Evolutionary conservation across 805 yeast genomes (phyloP).

Genomic region (Hyphopichia homilentoma): DNA sequence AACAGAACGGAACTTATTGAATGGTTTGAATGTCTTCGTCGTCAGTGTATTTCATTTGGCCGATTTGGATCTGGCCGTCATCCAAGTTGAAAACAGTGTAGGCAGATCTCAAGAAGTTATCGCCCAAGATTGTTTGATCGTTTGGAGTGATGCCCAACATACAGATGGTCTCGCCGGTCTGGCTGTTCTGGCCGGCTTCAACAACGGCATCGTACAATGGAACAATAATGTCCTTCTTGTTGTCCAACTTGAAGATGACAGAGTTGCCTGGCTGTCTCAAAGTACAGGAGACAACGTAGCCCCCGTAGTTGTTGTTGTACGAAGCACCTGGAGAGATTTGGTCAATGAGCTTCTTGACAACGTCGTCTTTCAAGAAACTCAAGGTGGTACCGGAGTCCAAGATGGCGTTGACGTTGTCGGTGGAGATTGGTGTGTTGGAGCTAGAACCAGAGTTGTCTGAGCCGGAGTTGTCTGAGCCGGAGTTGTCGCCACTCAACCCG

Average conservation of each 20-base stretch:
- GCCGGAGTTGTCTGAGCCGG: neutral
- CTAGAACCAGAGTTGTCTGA: neutral
- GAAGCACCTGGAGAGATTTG: slow-evolving; percentile 3
- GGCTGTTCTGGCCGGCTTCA: slow-evolving; percentile 10
- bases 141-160: slow-evolving; percentile 14
- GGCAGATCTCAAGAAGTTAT: slow-evolving; percentile 23
- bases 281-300: slow-evolving; percentile 13
- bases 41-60: slow-evolving; percentile 15
- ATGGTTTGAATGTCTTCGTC: slow-evolving; percentile 13
- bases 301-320: slow-evolving; percentile 4
- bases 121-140: slow-evolving; percentile 18
- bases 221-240: slow-evolving; percentile 7
- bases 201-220: slow-evolving; percentile 11
- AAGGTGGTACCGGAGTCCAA: slow-evolving; percentile 61
- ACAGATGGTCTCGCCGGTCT: slow-evolving; percentile 10
- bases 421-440: neutral
- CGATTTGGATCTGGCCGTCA: slow-evolving; percentile 19
- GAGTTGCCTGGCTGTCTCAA: slow-evolving; percentile 8
- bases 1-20: slow-evolving; percentile 5
- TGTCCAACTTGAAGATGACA: slow-evolving; percentile 9
- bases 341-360: slow-evolving; percentile 5
- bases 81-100: slow-evolving; percentile 25
- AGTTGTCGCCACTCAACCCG: neutral
- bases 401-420: slow-evolving; percentile 30
- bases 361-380: slow-evolving; percentile 37